phyloP scores from a whole-genome alignment of 129 eudicot species.

The Arctium minus region DNA sequence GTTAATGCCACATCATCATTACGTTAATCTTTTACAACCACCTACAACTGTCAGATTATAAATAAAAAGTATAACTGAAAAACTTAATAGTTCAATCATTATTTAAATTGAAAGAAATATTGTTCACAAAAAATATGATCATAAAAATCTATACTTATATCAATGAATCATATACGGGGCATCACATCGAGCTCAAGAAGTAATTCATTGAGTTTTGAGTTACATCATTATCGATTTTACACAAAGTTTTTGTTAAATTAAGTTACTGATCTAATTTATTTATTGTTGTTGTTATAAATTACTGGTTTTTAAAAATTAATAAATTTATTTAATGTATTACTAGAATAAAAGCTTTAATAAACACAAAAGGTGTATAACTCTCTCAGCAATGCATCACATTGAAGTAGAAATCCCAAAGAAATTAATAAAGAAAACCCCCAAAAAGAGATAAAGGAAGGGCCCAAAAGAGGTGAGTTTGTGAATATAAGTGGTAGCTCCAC shows the following conservation, averaged over 20 bases:
- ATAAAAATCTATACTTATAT: not conserved
- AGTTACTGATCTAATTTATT: too few relatives aligned
- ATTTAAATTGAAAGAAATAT: too few relatives aligned
- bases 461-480: slow-evolving; percentile 25
- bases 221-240: not conserved
- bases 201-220: not conserved
- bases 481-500: slow-evolving; percentile 42
- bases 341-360: not conserved
- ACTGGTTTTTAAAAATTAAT: too few relatives aligned
- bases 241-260: not conserved
- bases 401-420: slow-evolving; percentile 17
- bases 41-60: too few relatives aligned
- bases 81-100: too few relatives aligned
- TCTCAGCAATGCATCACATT: slow-evolving; percentile 40
- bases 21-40: too few relatives aligned
- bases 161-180: not conserved
- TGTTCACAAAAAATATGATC: not conserved
- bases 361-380: not conserved
- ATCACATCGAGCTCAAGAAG: not conserved
- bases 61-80: too few relatives aligned
- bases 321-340: not conserved
- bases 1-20: too few relatives aligned
- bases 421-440: not conserved
- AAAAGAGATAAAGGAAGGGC: not conserved
- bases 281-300: not conserved